Conservation (phyloP, 257 asterid species). For the Nicotiana benthamiana region DNA sequence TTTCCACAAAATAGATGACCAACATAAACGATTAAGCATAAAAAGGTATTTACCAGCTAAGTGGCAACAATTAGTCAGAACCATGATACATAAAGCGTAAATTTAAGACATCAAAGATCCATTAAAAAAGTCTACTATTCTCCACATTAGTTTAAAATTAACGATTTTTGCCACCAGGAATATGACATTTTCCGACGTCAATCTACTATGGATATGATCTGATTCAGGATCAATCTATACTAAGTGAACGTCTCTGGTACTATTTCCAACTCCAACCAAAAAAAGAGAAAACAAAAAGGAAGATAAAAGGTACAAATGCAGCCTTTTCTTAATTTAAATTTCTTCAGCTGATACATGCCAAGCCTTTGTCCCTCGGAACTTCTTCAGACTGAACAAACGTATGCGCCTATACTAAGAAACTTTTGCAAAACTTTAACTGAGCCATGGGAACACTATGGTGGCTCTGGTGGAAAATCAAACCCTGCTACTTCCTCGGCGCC, state of each 20-base stretch:
- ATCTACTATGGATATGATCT: too few species aligned
- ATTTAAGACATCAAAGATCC: neutral
- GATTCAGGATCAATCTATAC: too few species aligned
- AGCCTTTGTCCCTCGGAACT: neutral
- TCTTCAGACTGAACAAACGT: neutral
- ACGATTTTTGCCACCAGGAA: neutral
- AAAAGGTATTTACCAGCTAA: too few species aligned
- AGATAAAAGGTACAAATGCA: neutral
- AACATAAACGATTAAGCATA: neutral
- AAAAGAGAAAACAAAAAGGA: too few species aligned
- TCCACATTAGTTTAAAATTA: neutral
- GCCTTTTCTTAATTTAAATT: neutral
- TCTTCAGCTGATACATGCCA: neutral
- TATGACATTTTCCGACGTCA: neutral
- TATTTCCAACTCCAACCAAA: too few species aligned
- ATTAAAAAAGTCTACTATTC: neutral
- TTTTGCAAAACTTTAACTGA: neutral
- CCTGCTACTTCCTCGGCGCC: constrained; percentile 63
- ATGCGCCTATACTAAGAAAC: neutral
- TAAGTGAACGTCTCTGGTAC: too few species aligned
- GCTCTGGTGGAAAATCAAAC: constrained; percentile 10
- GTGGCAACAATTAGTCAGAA: neutral
- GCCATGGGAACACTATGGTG: neutral
- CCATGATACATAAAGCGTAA: neutral
- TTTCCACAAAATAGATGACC: neutral